These are phyloP conservation scores for Tylopilus sp. DNA, from an alignment of 1,284 basidiomycete species.

Conservation along the genomic window DNA sequence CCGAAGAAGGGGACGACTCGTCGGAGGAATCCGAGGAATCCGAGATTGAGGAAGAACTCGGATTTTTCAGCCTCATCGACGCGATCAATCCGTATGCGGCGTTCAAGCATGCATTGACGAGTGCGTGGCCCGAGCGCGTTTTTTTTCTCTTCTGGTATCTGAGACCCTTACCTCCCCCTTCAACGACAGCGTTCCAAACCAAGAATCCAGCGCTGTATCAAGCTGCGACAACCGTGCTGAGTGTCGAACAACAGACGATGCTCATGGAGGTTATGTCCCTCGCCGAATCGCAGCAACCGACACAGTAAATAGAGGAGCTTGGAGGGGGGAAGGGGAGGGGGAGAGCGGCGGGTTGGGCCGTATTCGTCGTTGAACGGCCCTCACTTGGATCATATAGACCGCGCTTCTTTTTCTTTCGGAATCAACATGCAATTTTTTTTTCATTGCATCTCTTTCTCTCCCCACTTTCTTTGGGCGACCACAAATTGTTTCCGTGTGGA, in stretches of 20 bases:
- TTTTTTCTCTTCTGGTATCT: not conserved
- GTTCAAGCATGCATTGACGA: conserved; percentile 70
- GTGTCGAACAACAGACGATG: conserved; percentile 67
- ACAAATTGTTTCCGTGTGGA: too few relatives aligned
- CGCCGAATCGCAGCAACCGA: conserved; percentile 24
- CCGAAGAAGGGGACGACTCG: conserved; percentile 39
- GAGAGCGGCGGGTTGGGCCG: not conserved
- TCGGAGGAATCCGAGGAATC: conserved; percentile 49
- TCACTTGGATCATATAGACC: too few relatives aligned
- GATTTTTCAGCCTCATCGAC: conserved; percentile 75
- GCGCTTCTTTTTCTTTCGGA: too few relatives aligned
- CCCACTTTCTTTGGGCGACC: too few relatives aligned
- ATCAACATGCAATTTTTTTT: too few relatives aligned
- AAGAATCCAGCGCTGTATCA: conserved; percentile 64
- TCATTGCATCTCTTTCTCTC: too few relatives aligned
- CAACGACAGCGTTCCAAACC: conserved; percentile 61
- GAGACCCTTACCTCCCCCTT: not conserved
- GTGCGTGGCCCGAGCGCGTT: conserved; percentile 36
- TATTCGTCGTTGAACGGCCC: too few relatives aligned
- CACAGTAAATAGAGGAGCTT: conserved; percentile 4
- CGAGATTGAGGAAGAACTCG: conserved; percentile 72
- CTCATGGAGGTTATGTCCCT: conserved; percentile 73
- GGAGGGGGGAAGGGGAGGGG: not conserved
- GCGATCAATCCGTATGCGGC: conserved; percentile 63
- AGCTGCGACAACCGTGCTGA: conserved; percentile 62